Conservation (phyloP, 352 stramenopile species). For the Pythium insidiosum region DNA sequence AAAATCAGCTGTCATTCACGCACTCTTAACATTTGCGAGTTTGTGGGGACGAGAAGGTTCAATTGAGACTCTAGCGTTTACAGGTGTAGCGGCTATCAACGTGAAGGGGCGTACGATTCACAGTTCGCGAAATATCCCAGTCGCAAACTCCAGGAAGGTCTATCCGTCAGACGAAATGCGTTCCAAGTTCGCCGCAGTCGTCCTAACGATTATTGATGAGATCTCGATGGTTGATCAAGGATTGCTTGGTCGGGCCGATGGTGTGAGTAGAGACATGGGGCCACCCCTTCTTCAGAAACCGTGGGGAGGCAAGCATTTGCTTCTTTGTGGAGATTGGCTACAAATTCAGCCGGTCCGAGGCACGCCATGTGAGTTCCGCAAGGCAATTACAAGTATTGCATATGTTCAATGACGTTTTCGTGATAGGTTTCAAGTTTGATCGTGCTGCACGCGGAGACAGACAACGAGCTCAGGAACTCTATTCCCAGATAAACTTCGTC, state of each 20-base stretch:
- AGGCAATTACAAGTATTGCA: no score
- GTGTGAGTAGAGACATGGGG: slow-evolving; percentile 6
- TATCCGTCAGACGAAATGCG: slow-evolving; percentile 13
- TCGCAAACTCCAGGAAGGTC: slow-evolving; percentile 3
- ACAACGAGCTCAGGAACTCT: background rate
- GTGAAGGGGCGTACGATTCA: slow-evolving; percentile 17
- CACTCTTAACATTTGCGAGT: slow-evolving; percentile 2
- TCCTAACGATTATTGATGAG: slow-evolving; percentile 17
- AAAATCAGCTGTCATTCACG: slow-evolving; percentile 16
- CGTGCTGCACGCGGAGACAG: background rate
- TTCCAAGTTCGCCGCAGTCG: background rate
- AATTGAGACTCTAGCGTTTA: slow-evolving; percentile 10
- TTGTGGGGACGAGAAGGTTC: slow-evolving; percentile 1
- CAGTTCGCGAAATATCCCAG: slow-evolving; percentile 8
- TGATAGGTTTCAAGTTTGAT: background rate
- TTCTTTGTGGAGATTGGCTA: slow-evolving; percentile 14
- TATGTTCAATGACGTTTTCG: no score
- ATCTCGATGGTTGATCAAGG: slow-evolving; percentile 17
- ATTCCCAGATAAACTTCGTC: background rate
- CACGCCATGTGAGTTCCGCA: slow-evolving; percentile 6
- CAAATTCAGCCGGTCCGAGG: slow-evolving; percentile 12
- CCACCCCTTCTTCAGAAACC: background rate
- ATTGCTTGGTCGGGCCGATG: slow-evolving; percentile 10
- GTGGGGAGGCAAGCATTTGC: slow-evolving; percentile 13
- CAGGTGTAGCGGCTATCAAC: slow-evolving; percentile 5